Conservation (phyloP, 441 rosid genomes). For the Corymbia calophylla region DNA sequence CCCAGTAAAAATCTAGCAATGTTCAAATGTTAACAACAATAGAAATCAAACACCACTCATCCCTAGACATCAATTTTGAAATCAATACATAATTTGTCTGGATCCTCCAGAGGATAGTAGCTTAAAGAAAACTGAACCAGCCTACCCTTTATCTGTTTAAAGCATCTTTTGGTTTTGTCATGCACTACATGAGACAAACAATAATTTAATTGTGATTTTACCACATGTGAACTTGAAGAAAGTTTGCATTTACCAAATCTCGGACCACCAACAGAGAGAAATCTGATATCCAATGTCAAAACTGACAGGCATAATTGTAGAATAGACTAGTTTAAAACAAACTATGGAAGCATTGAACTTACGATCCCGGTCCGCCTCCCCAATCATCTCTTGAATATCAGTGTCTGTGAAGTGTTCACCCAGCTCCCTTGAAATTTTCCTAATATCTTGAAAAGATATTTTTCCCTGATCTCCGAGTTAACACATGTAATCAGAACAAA, state of each 20-base stretch:
- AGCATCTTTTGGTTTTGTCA: neutral
- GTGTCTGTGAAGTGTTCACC: conserved; percentile 76
- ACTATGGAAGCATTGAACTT: conserved; percentile 17
- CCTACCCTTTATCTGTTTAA: neutral
- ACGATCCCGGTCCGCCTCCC: conserved; percentile 89
- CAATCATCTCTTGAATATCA: conserved; percentile 84
- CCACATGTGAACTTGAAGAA: neutral
- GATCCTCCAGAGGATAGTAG: neutral
- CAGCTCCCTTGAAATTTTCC: conserved; percentile 68
- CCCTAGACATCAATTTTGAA: neutral
- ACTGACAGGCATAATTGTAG: neutral
- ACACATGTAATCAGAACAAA: neutral
- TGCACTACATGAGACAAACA: neutral
- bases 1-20: neutral
- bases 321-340: neutral
- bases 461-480: conserved; percentile 45
- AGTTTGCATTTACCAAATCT: neutral
- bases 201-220: neutral
- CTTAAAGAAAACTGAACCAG: neutral
- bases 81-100: neutral
- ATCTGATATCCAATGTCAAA: neutral
- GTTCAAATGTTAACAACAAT: neutral
- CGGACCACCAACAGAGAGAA: neutral
- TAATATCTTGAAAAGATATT: conserved; percentile 70
- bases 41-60: neutral